Evolutionary conservation across 192 early-diverging fungal genomes (phyloP).

Genomic region (Coemansia umbellata): DNA sequence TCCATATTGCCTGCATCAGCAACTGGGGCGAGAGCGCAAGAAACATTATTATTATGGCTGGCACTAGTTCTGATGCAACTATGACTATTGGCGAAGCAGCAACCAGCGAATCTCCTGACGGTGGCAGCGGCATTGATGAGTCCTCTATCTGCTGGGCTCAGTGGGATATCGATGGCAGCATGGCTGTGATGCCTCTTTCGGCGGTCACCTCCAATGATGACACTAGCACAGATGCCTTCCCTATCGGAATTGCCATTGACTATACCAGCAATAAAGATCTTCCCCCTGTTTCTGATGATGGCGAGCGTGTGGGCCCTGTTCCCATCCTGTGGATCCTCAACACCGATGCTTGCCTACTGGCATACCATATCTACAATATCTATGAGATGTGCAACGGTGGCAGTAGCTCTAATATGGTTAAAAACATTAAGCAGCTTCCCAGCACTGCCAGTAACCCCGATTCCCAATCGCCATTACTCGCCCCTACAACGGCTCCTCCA

Average conservation of each 20-base stretch:
- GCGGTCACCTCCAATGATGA: conserved; percentile 21
- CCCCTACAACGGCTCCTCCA: too few species aligned
- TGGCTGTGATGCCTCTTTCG: conserved; percentile 59
- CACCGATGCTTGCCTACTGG: conserved; percentile 59
- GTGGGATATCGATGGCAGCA: conserved; percentile 62
- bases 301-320: conserved; percentile 52
- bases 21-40: conserved; percentile 53
- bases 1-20: conserved; percentile 58
- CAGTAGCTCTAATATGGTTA: conserved; percentile 44
- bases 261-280: conserved; percentile 58
- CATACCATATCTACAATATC: conserved; percentile 63
- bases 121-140: conserved; percentile 1
- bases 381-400: conserved; percentile 45
- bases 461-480: too few species aligned
- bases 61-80: conserved; percentile 30
- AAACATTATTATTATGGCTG: conserved; percentile 34
- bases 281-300: conserved; percentile 54
- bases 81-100: conserved; percentile 39
- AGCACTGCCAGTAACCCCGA: not conserved
- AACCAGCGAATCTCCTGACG: conserved; percentile 2
- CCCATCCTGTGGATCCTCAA: conserved; percentile 74
- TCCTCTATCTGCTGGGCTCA: conserved; percentile 58
- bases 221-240: conserved; percentile 57
- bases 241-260: conserved; percentile 74
- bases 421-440: conserved; percentile 15